Evolutionary conservation across 352 stramenopile species (phyloP), one percentile per base, ranked within the genome.

Genomic region (Proteromonas lacertae): DNA sequence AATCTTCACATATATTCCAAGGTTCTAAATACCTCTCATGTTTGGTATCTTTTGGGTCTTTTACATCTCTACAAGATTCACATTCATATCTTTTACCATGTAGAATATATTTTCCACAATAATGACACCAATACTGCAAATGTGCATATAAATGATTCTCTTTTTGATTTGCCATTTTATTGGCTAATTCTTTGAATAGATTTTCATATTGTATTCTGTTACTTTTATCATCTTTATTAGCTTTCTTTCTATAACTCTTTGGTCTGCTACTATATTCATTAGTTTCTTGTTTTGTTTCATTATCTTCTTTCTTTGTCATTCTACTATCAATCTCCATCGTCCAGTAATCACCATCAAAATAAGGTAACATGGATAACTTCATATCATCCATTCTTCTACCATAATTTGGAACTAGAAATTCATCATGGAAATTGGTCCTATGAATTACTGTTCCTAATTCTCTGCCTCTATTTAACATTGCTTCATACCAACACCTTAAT

Each of bases 261-360:
- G 6, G 20, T 38, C 16, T 9, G 12, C 31, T 6, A 25, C 23
- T 4, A 40, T 20, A 18, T 52, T 48, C 22, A 60, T 57, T 1
- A 36, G 41, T 28, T 50, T 47, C 17, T 48, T 47, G 20, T 54
- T 51, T 14, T 43, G 46, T 17, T 3, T n/a, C 44, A 22, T 64
- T 60, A 44, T 84, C 86, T 31, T 56, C 61, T 7, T 92, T 57
- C 37, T 93, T 76, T 52, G 94, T 95, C 42, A 93, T 92, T 35
- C 95, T 67, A 56, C 93, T 89, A 43, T 97, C 86, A 1, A 81
- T 77, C 23, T 96, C 73, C 17, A 75, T 71, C 5, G 78, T 78
- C 71, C 88, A 97, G 45, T 96, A 97, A 45, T 96, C 83, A 14
- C 86, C 86, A 53, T 95, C 83, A 52, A 97, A 92, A 52, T 97